These are phyloP conservation scores for Lolium multiflorum DNA, from an alignment of 176 grass and related monocot species.

Conservation along the genomic window DNA sequence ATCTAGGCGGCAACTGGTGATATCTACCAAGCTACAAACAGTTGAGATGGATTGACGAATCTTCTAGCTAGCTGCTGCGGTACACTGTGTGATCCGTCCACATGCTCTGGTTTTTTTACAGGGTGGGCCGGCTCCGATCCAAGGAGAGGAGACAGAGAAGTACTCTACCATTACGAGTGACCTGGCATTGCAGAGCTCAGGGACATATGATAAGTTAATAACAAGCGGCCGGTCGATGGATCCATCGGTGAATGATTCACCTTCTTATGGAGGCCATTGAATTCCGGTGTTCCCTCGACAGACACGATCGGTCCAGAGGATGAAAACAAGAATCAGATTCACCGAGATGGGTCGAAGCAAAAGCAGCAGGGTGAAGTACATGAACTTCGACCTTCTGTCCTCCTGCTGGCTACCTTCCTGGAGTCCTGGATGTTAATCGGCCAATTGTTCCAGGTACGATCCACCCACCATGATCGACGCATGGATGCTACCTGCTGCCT, in stretches of 20 bases:
- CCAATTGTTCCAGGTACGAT: conserved; percentile 15
- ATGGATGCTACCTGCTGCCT: neutral
- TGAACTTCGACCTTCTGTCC: neutral
- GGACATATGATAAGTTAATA: neutral
- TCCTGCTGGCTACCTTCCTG: neutral
- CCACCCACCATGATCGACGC: neutral
- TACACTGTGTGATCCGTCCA: neutral
- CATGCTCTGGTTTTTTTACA: neutral
- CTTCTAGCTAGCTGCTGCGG: neutral
- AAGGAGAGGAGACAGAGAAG: conserved; percentile 29
- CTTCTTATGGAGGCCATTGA: conserved; percentile 58
- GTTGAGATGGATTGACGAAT: neutral
- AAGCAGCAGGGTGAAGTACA: conserved; percentile 48
- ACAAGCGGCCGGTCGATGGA: neutral
- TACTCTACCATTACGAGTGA: conserved; percentile 37
- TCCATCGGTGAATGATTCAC: neutral
- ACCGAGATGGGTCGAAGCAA: neutral
- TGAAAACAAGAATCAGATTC: conserved; percentile 30
- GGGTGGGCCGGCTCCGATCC: neutral
- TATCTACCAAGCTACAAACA: neutral
- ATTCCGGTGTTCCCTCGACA: conserved; percentile 50
- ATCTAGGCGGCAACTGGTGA: conserved; percentile 25
- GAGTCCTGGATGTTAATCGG: neutral
- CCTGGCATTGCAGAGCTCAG: neutral
- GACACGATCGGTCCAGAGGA: neutral